phyloP scores from a whole-genome alignment of 192 early-diverging fungal genomes.

The Umbelopsis sp. region DNA sequence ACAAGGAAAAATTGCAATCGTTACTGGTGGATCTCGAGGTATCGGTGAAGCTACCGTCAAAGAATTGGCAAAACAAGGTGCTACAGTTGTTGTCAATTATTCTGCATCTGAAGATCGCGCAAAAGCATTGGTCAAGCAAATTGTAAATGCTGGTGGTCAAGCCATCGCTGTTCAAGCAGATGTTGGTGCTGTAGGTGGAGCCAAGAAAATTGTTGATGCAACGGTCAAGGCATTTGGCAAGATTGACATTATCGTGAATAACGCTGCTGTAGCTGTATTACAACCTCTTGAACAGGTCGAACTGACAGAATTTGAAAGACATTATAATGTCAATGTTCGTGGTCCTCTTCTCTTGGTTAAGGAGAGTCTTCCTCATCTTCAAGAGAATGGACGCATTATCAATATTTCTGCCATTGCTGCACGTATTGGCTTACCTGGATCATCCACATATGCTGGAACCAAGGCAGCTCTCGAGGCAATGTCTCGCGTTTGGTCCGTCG shows the following conservation, averaged over 20 bases:
- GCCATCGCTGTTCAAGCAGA: constrained; percentile 14
- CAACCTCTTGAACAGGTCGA: constrained; percentile 8
- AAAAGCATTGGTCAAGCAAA: background rate
- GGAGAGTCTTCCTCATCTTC: constrained; percentile 31
- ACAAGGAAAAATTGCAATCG: constrained; percentile 13
- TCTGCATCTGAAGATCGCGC: background rate
- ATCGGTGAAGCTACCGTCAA: constrained; percentile 17
- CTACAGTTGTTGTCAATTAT: constrained; percentile 13
- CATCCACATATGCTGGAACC: constrained; percentile 8
- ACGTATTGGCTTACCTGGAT: background rate
- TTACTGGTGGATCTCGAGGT: constrained; percentile 17
- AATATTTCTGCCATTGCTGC: constrained; percentile 34
- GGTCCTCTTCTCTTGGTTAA: constrained; percentile 40
- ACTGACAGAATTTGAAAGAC: constrained; percentile 29
- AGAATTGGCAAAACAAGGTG: background rate
- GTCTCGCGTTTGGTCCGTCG: constrained; percentile 56
- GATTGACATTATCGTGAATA: constrained; percentile 44
- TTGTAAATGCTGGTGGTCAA: background rate
- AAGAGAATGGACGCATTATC: constrained; percentile 41
- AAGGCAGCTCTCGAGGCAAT: constrained; percentile 23
- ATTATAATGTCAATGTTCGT: constrained; percentile 37
- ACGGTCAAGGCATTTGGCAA: constrained; percentile 28
- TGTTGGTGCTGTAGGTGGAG: background rate
- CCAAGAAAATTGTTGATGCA: constrained; percentile 18
- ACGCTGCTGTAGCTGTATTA: constrained; percentile 32